These are phyloP conservation scores for Pholiota microspora DNA, from an alignment of 768 basidiomycete genomes.

Conservation along the genomic window DNA sequence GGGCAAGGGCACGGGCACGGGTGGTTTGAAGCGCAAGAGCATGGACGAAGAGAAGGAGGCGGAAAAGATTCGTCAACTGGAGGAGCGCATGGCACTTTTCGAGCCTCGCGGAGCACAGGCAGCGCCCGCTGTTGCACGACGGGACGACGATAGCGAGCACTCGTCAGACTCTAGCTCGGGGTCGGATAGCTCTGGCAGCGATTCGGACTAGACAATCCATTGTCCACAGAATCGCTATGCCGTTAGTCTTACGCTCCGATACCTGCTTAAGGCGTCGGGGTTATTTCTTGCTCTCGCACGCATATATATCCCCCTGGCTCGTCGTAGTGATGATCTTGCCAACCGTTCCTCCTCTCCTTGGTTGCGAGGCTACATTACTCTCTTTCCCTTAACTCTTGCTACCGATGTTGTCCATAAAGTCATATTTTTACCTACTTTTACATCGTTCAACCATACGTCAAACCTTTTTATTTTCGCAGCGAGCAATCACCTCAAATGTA, in stretches of 20 bases:
- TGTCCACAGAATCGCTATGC: not conserved
- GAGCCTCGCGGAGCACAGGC: constrained; percentile 48
- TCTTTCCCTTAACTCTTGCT: constrained; percentile 23
- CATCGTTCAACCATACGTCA: constrained; percentile 20
- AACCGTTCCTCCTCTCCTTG: constrained; percentile 12
- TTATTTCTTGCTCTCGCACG: constrained; percentile 13
- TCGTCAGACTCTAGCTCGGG: constrained; percentile 81
- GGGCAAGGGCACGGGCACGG: constrained; percentile 83
- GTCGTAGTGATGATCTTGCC: constrained; percentile 25
- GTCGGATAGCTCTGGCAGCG: constrained; percentile 78
- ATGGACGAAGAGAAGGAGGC: constrained; percentile 98
- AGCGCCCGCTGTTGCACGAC: constrained; percentile 32
- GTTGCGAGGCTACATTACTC: constrained; percentile 14
- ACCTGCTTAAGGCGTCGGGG: constrained; percentile 11
- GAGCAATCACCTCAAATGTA: constrained; percentile 39
- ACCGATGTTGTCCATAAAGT: constrained; percentile 28
- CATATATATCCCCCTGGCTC: constrained; percentile 21
- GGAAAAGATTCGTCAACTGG: constrained; percentile 89
- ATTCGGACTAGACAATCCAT: constrained; percentile 62
- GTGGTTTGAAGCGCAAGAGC: constrained; percentile 89
- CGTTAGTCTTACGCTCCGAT: not conserved
- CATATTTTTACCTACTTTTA: constrained; percentile 19
- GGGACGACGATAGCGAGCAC: constrained; percentile 62
- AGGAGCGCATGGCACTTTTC: constrained; percentile 85
- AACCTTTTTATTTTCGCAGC: constrained; percentile 9